phyloP scores from a whole-genome alignment of 164 flowering plant species.

The Amborella trichopoda region DNA sequence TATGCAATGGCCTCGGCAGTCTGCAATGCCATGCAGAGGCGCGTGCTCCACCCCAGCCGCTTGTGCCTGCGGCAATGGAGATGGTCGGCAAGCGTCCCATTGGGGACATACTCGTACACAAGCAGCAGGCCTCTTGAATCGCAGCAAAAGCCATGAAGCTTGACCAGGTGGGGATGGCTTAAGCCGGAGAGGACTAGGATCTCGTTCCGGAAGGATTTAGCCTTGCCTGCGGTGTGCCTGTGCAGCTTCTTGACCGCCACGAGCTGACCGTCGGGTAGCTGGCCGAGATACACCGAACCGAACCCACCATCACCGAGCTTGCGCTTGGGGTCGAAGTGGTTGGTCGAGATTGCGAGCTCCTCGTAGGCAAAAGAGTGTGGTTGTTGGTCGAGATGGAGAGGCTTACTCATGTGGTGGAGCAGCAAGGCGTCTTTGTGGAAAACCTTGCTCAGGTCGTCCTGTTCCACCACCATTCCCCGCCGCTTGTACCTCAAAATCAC shows the following conservation, averaged over 20 bases:
- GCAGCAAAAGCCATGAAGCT: constrained; percentile 78
- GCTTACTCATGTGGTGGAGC: constrained; percentile 39
- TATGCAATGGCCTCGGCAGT: constrained; percentile 70
- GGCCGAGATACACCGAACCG: constrained; percentile 74
- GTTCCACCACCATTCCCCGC: constrained; percentile 2
- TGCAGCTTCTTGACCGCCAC: constrained; percentile 85
- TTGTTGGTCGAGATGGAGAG: constrained; percentile 48
- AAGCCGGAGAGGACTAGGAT: constrained; percentile 69
- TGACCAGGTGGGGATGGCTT: constrained; percentile 65
- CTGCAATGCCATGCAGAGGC: constrained; percentile 66
- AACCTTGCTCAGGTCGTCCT: constrained; percentile 32
- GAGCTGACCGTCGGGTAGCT: constrained; percentile 38
- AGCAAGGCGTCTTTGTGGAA: too few relatives aligned
- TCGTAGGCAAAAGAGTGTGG: constrained; percentile 66
- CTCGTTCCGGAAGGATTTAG: constrained; percentile 78
- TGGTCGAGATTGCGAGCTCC: constrained; percentile 67
- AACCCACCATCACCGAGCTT: constrained; percentile 95
- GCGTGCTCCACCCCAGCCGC: constrained; percentile 28
- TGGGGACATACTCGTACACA: constrained; percentile 78
- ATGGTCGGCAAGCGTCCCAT: constrained; percentile 88
- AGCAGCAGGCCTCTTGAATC: constrained; percentile 78
- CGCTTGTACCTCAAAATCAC: constrained; percentile 19
- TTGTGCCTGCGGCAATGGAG: constrained; percentile 44
- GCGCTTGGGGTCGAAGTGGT: constrained; percentile 55
- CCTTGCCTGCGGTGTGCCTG: constrained; percentile 21